Conservation (phyloP, 768 basidiomycete genomes). For the Phaffia tasmanica region DNA sequence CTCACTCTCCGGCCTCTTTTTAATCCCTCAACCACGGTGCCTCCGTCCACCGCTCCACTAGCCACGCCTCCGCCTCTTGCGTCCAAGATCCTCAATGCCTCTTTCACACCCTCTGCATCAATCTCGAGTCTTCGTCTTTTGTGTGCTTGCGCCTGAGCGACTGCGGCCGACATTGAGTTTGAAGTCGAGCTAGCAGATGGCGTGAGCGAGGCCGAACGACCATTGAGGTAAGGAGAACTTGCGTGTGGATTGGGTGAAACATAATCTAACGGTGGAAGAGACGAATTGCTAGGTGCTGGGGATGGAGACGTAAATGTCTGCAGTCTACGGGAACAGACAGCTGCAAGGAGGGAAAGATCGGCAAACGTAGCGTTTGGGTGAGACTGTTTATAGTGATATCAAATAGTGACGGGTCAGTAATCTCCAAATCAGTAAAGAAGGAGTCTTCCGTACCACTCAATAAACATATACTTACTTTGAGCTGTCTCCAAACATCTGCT, state of each 20-base stretch:
- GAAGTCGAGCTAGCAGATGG: not conserved
- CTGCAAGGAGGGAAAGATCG: conserved; percentile 70
- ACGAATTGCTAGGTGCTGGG: conserved; percentile 51
- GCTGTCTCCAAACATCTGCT: conserved; percentile 39
- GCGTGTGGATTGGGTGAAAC: conserved; percentile 40
- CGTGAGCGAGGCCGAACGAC: not conserved
- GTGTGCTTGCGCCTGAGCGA: not conserved
- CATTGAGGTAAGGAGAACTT: conserved; percentile 1
- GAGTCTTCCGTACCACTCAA: not conserved
- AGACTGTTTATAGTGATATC: conserved; percentile 40
- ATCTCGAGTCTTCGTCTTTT: conserved; percentile 24
- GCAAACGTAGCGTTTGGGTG: conserved; percentile 82
- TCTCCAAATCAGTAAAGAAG: no score
- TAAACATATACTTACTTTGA: conserved; percentile 4
- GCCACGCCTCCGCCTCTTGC: conserved; percentile 10
- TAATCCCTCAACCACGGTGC: conserved; percentile 2
- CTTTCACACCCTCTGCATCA: conserved; percentile 31
- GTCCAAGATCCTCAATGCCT: conserved; percentile 32
- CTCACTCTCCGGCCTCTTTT: conserved; percentile 13
- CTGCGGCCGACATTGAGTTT: not conserved
- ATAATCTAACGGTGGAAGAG: not conserved
- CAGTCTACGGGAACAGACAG: conserved; percentile 60
- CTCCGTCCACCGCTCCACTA: not conserved
- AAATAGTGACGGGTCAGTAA: not conserved
- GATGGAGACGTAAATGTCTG: conserved; percentile 1